Conservation (phyloP, 176 grass and related monocot genomes). For the Avena sativa region DNA sequence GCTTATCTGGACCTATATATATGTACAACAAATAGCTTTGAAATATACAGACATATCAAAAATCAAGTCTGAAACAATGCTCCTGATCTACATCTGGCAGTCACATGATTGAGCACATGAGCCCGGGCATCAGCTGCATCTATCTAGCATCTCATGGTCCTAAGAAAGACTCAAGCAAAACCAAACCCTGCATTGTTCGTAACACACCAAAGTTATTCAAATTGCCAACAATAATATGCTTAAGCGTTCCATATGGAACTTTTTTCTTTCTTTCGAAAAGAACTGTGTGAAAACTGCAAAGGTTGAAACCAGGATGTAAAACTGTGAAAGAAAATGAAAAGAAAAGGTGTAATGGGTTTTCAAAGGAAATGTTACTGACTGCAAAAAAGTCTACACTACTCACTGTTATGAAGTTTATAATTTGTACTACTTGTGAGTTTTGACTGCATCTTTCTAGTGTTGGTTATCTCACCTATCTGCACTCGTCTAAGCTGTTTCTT, state of each 20-base stretch:
- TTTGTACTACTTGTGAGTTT: background rate
- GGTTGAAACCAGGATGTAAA: background rate
- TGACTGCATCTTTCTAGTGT: background rate
- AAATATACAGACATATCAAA: conserved; percentile 24
- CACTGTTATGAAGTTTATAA: background rate
- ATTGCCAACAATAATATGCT: background rate
- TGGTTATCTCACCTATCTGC: conserved; percentile 36
- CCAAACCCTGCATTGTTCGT: conserved; percentile 29
- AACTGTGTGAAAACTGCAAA: background rate
- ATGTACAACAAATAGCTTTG: background rate
- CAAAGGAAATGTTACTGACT: background rate
- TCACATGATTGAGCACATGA: conserved; percentile 37
- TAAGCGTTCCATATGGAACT: background rate
- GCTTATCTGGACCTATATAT: conserved; percentile 8
- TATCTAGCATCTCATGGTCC: conserved; percentile 27
- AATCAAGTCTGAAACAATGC: background rate
- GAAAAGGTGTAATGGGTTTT: background rate
- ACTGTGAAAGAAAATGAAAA: background rate
- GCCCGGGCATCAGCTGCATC: background rate
- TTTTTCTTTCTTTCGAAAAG: too few relatives aligned
- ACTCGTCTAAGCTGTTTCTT: conserved; percentile 24
- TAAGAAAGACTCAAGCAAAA: conserved; percentile 16
- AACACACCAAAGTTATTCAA: background rate
- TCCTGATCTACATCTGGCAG: conserved; percentile 13
- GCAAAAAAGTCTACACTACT: background rate